Percentiles rank a stretch among this genome's conserved stretches.
phyloP scores from a whole-genome alignment of 345 rosid species.

The Eucalyptus cladocalyx region DNA sequence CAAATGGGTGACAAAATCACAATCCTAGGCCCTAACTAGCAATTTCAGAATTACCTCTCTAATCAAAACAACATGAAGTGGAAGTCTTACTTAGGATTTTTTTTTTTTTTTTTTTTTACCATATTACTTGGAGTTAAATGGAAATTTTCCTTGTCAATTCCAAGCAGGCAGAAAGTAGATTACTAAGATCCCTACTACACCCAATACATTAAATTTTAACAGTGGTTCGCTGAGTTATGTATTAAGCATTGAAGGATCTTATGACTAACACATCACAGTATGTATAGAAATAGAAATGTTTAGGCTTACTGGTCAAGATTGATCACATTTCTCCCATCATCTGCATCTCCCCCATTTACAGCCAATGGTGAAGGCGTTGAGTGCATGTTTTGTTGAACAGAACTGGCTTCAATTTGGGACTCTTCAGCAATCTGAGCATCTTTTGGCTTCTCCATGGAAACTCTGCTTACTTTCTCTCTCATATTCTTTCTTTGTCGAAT shows the following conservation, averaged over 20 bases:
- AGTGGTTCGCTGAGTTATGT: neutral
- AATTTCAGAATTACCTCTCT: neutral
- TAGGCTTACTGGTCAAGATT: conserved; percentile 57
- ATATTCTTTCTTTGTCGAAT: conserved; percentile 2
- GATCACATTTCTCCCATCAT: conserved; percentile 27
- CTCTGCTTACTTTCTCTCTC: neutral
- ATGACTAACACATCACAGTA: neutral
- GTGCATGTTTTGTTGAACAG: neutral
- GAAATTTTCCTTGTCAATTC: neutral
- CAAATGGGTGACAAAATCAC: neutral
- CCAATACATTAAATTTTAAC: neutral
- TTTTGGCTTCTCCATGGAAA: neutral
- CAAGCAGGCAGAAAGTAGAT: neutral
- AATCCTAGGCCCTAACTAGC: neutral
- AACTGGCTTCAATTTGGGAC: neutral
- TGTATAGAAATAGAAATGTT: neutral
- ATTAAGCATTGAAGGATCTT: neutral
- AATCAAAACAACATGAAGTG: neutral
- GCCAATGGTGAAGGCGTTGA: neutral
- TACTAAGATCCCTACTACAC: neutral
- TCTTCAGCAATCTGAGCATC: neutral
- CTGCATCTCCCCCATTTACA: neutral
- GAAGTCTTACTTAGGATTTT: neutral
- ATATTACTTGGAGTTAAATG: neutral
- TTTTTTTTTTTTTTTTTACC: neutral